Evolutionary conservation across 345 rosid species (phyloP).

Genomic region (Euphorbia peplus): DNA sequence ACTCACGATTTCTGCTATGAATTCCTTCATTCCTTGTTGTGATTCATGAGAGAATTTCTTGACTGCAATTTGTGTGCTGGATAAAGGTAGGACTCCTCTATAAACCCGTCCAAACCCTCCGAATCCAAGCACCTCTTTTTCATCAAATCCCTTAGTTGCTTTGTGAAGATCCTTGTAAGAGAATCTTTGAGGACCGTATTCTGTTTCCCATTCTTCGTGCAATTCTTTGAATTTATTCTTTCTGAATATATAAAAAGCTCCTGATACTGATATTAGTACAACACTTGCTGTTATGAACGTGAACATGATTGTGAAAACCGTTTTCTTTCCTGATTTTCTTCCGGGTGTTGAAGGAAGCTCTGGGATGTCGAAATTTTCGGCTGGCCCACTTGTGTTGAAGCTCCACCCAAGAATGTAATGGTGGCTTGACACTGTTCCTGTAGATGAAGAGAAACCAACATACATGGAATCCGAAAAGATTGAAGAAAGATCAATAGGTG

Average conservation of each 20-base stretch:
- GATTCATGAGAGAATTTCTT: conserved; percentile 18
- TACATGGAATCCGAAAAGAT: conserved; percentile 12
- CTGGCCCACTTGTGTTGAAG: conserved; percentile 15
- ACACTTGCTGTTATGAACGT: not conserved
- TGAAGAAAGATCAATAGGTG: not conserved
- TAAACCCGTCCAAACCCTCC: conserved; percentile 26
- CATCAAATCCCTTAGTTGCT: conserved; percentile 20
- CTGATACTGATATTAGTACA: not conserved
- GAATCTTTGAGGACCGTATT: conserved; percentile 24
- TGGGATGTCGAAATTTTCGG: conserved; percentile 10
- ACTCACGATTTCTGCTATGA: conserved; percentile 19
- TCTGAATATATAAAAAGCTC: not conserved
- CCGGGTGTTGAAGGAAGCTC: conserved; percentile 19
- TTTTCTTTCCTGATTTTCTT: not conserved
- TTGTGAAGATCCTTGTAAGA: conserved; percentile 11
- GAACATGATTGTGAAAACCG: not conserved
- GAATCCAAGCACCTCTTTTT: conserved; percentile 11
- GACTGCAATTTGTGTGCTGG: conserved; percentile 14
- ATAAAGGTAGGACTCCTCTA: conserved; percentile 13
- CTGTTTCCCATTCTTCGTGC: conserved; percentile 17
- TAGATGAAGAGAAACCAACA: conserved; percentile 24
- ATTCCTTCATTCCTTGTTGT: conserved; percentile 19
- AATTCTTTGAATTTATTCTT: conserved; percentile 13
- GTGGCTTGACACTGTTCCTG: conserved; percentile 6
- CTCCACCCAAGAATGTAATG: conserved; percentile 28